Percentiles rank a stretch among this genome's conserved stretches.
Conservation (phyloP, 2,329 filamentous ascomycete species). For the Corinectria fuckeliana region DNA sequence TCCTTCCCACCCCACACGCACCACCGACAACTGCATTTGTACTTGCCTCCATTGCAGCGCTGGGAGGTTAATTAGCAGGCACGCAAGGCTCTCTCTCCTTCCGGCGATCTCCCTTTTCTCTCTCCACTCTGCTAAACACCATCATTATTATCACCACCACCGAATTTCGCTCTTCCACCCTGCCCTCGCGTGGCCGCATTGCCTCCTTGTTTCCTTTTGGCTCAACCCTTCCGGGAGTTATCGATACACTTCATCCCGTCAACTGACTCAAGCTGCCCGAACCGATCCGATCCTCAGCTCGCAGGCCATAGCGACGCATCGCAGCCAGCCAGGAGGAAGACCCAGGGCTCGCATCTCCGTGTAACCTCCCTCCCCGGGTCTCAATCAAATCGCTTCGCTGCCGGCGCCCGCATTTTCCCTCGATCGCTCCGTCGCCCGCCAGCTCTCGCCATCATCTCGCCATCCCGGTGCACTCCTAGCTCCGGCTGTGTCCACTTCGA, state of each 20-base stretch:
- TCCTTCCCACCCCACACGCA: not conserved
- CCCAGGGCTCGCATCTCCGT: conserved; percentile 1
- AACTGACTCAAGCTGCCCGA: not conserved
- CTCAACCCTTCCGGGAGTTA: not conserved
- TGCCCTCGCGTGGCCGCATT: not conserved
- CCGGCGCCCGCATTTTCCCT: conserved; percentile 8
- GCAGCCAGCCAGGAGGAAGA: conserved; percentile 1
- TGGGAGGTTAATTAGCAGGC: not conserved
- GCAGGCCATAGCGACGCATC: conserved; percentile 11
- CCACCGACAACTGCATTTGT: not conserved
- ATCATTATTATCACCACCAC: not conserved
- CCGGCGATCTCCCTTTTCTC: not conserved
- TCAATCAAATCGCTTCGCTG: conserved; percentile 10
- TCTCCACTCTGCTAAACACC: not conserved
- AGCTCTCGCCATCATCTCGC: conserved; percentile 10
- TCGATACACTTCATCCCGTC: not conserved
- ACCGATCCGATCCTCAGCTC: conserved; percentile 12
- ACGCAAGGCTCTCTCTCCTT: not conserved
- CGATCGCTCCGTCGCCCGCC: conserved; percentile 8
- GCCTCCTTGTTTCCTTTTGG: not conserved
- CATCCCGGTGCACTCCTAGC: conserved; percentile 1
- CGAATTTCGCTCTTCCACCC: not conserved
- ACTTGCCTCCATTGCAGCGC: not conserved
- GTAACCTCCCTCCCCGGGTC: conserved; percentile 10
- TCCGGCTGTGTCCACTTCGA: not conserved